phyloP scores from a whole-genome alignment of 1,284 basidiomycete species.

The Leucoagaricus sp. region DNA sequence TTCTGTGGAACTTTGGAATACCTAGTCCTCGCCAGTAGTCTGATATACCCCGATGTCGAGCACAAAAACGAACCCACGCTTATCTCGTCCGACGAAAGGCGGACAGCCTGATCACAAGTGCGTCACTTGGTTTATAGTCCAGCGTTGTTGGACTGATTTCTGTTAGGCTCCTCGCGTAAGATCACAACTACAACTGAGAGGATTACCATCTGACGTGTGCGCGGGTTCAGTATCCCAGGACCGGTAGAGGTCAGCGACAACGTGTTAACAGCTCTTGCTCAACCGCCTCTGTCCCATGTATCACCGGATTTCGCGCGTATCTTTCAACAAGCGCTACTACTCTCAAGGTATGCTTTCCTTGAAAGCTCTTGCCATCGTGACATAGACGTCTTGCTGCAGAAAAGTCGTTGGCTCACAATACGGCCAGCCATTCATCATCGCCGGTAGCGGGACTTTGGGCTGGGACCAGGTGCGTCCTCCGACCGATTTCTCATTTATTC shows the following conservation, averaged over 20 bases:
- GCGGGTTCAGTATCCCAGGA: conserved; percentile 54
- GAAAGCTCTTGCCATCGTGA: too few relatives aligned
- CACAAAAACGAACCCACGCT: background rate
- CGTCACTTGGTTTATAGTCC: background rate
- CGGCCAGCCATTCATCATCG: conserved; percentile 83
- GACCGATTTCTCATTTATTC: background rate
- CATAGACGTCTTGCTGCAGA: conserved; percentile 32
- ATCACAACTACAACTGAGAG: background rate
- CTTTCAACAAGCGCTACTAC: conserved; percentile 81
- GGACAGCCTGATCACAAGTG: conserved; percentile 9
- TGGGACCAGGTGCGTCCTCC: conserved; percentile 69
- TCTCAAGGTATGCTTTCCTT: conserved; percentile 57
- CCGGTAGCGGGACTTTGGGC: conserved; percentile 91
- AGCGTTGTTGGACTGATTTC: background rate
- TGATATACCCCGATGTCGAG: background rate
- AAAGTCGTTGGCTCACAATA: conserved; percentile 68
- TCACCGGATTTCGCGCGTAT: conserved; percentile 82
- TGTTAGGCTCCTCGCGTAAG: conserved; percentile 12
- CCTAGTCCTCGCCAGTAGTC: background rate
- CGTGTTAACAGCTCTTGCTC: conserved; percentile 66
- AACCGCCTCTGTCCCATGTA: conserved; percentile 82
- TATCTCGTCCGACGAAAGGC: background rate
- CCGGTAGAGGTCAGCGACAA: conserved; percentile 69
- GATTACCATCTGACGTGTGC: background rate
- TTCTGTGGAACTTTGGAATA: background rate